Percentiles rank a stretch among this genome's conserved stretches.
Evolutionary conservation across 2,329 filamentous ascomycete genomes (phyloP).

Genomic region (Hymenoscyphus infarciens): DNA sequence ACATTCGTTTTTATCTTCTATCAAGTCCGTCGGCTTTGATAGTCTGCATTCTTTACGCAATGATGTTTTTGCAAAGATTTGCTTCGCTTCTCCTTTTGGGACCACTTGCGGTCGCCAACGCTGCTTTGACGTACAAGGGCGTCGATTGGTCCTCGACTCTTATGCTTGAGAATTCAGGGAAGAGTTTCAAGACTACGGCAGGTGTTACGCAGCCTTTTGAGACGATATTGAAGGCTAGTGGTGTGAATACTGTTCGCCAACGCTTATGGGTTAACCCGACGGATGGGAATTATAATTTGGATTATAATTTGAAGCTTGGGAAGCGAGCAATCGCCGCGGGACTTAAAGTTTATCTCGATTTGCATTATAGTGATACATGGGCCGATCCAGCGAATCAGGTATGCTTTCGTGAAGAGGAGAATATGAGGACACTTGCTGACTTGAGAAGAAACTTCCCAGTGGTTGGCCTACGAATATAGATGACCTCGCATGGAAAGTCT

Average conservation of each 20-base stretch:
- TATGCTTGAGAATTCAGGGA: constrained; percentile 59
- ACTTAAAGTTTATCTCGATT: constrained; percentile 53
- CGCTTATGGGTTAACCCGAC: constrained; percentile 68
- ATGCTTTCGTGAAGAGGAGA: constrained; percentile 11
- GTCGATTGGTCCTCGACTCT: constrained; percentile 68
- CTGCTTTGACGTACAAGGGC: constrained; percentile 57
- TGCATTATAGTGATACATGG: constrained; percentile 69
- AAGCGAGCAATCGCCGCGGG: constrained; percentile 61
- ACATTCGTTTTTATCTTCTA: not conserved
- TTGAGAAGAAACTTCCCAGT: constrained; percentile 47
- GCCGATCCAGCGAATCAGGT: constrained; percentile 63
- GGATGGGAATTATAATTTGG: constrained; percentile 62
- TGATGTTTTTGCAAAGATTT: constrained; percentile 13
- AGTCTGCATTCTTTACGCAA: not conserved
- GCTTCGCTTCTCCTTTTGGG: constrained; percentile 6
- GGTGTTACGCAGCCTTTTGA: constrained; percentile 56
- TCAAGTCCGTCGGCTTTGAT: not conserved
- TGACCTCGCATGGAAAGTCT: constrained; percentile 57
- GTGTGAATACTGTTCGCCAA: constrained; percentile 68
- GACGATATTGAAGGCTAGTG: constrained; percentile 55
- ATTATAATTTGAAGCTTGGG: constrained; percentile 67
- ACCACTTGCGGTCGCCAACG: constrained; percentile 7
- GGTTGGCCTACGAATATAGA: constrained; percentile 61
- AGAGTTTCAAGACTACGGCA: constrained; percentile 55
- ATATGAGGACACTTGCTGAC: constrained; percentile 4